A percentile compares a stretch with the other conserved stretches of the same genome.
phyloP scores from a whole-genome alignment of 106 monocot species.

The Xerophyta viscosa region DNA sequence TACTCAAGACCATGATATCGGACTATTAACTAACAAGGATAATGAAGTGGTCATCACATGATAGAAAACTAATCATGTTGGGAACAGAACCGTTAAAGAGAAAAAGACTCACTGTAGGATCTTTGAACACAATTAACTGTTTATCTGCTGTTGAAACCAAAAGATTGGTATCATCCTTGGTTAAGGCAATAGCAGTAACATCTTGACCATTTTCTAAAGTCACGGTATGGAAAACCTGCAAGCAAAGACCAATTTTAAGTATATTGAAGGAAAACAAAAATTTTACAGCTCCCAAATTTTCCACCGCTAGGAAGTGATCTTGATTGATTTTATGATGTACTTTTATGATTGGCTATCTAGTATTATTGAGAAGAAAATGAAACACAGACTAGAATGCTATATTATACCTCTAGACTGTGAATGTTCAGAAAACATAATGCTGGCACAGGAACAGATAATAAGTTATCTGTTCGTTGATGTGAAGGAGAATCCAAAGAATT shows the following conservation, averaged over 20 bases:
- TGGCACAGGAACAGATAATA: constrained; percentile 47
- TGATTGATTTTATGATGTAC: too few relatives aligned
- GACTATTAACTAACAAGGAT: too few relatives aligned
- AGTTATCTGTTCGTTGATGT: constrained; percentile 12
- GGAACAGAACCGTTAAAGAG: neutral
- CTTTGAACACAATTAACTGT: constrained; percentile 76
- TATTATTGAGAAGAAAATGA: too few relatives aligned
- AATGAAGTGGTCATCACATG: too few relatives aligned
- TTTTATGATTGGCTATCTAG: too few relatives aligned
- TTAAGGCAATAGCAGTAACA: constrained; percentile 63
- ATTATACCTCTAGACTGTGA: constrained; percentile 64
- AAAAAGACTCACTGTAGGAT: constrained; percentile 60
- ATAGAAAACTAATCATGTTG: too few relatives aligned
- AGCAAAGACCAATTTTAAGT: neutral
- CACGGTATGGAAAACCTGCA: constrained; percentile 74
- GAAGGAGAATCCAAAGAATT: neutral
- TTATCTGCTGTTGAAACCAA: constrained; percentile 86
- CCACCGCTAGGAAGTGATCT: too few relatives aligned
- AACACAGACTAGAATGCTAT: too few relatives aligned
- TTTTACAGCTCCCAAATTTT: too few relatives aligned
- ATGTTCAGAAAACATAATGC: constrained; percentile 76
- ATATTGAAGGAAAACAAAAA: neutral
- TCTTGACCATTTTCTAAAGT: constrained; percentile 59
- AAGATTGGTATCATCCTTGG: constrained; percentile 69
- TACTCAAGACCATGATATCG: too few relatives aligned